Base-by-base conservation (phyloP, 331 rosid genomes). In the Malus hybrid region DNA sequence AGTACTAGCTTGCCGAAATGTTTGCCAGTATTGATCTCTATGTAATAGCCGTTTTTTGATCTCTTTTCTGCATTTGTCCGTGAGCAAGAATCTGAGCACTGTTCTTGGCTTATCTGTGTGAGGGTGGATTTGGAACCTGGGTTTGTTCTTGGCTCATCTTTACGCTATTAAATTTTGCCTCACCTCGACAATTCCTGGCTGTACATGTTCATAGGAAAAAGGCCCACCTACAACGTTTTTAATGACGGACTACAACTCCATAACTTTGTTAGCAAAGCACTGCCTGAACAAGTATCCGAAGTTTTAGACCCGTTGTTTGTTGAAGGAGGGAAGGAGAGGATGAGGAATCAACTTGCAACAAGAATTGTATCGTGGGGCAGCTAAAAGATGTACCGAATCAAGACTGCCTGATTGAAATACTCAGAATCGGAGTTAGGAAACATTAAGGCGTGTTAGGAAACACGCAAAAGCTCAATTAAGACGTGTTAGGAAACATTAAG, bases 61-160 rank as follows among this genome's bases (percentile, higher is more conserved):
- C 33, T 32, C 33, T 32, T 32, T 32, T 32, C 33, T 32, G 33
- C 90, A 64, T 91, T 89, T 22, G 88, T 79, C 92, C 90, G 46
- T 39, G 33, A 32, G 33, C 5, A 5, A 32, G 33, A 32, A 32
- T 32, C 33, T 32, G 33, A 32, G 6, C 33, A 32, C 6, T 32
- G 6, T 32, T 32, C 33, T 32, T 32, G 33, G 33, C 6, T 32
- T 4, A 32, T 32, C 33, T 32, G 33, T 32, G 33, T 32, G 33
- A 32, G 33, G 4, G 33, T 32, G 33, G 33, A 32, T 32, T 32
- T 28, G 29, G 29, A 28, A 28, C 29, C 29, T 28, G 29, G 29
- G 3, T 0, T 28, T 28, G 29, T 28, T 28, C 29, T 28, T 28
- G 29, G 29, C 29, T 28, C 29, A 28, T 28, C 29, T 28, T 28